A percentile compares a stretch with the other conserved stretches of the same genome.
Evolutionary conservation across 352 stramenopile species (phyloP).

Genomic region (Phytophthora pini): DNA sequence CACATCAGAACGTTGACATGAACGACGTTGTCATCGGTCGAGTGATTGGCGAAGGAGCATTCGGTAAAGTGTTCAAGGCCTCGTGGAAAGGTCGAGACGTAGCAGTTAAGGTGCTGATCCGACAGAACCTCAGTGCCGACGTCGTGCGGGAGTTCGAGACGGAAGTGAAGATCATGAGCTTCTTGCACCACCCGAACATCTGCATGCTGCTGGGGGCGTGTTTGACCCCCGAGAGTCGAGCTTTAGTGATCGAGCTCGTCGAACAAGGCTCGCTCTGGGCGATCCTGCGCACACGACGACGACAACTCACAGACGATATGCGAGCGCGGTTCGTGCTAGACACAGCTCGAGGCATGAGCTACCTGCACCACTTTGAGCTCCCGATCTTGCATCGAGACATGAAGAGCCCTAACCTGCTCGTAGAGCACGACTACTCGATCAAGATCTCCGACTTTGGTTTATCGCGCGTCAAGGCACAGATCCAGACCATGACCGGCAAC

Average conservation of each 20-base stretch:
- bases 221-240: conserved; percentile 90
- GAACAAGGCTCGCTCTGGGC: conserved; percentile 94
- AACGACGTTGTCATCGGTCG: conserved; percentile 56
- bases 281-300: conserved; percentile 76
- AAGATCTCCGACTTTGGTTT: conserved; percentile 94
- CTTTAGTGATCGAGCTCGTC: conserved; percentile 96
- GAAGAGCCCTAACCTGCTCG: conserved; percentile 91
- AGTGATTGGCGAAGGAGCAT: conserved; percentile 81
- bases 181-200: conserved; percentile 97
- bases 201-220: conserved; percentile 96
- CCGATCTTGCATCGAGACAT: conserved; percentile 92
- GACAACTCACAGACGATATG: conserved; percentile 49
- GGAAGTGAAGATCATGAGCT: conserved; percentile 88
- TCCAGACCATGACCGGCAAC: conserved; percentile 93
- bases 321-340: conserved; percentile 70
- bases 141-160: conserved; percentile 82
- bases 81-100: conserved; percentile 63
- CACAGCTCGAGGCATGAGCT: conserved; percentile 88
- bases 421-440: conserved; percentile 83
- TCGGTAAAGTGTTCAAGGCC: conserved; percentile 79
- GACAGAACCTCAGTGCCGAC: conserved; percentile 71
- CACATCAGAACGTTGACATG: conserved; percentile 68
- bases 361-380: conserved; percentile 85
- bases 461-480: conserved; percentile 91
- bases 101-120: conserved; percentile 80